Evolutionary conservation across 1,284 basidiomycete genomes (phyloP), one percentile per base, ranked within the genome.

Genomic region (Cutaneotrichosporon sp.): DNA sequence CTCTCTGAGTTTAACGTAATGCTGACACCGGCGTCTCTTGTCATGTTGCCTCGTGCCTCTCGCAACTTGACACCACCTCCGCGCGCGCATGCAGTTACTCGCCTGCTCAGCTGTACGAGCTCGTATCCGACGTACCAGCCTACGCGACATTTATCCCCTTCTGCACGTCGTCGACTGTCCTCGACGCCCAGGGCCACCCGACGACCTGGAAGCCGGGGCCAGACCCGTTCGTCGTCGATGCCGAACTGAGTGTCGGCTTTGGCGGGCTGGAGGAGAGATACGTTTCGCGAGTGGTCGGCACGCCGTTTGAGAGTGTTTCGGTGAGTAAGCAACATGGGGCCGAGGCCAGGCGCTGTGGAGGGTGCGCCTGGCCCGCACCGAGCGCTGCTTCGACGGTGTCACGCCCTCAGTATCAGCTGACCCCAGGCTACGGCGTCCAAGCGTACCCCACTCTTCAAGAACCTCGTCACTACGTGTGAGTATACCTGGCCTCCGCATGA

Each of bases 61-160:
- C n/a, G n/a, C n/a, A n/a, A n/a, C n/a, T n/a, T n/a, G n/a, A n/a
- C n/a, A n/a, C n/a, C n/a, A n/a, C n/a, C n/a, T n/a, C n/a, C n/a
- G n/a, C n/a, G n/a, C n/a, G n/a, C n/a, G n/a, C n/a, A n/a, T n/a
- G 71, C 69, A 88, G 84, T 23, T 90, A 87, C 66, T 77, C 79
- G n/a, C 82, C 80, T 55, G 78, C 79, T 42, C 83, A 97, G 70
- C 80, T 98, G 2, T 97, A 93, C 75, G 77, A 82, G 5, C 76
- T 97, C 52, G 89, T 98, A 43, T 82, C 90, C 14, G 87, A 97
- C 73, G 87, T 97, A 18, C 82, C 81, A 8, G 86, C 88, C 4
- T 98, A 97, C 74, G 80, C 84, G 12, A 77, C 78, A 46, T 98
- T 97, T 68, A 78, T 98, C 44, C 94, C 94, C 0, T 97, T 90